A percentile compares a stretch with the other conserved stretches of the same genome.
These are phyloP conservation scores for Lepidium africanum DNA, from an alignment of 345 rosid species.

Conservation along the genomic window DNA sequence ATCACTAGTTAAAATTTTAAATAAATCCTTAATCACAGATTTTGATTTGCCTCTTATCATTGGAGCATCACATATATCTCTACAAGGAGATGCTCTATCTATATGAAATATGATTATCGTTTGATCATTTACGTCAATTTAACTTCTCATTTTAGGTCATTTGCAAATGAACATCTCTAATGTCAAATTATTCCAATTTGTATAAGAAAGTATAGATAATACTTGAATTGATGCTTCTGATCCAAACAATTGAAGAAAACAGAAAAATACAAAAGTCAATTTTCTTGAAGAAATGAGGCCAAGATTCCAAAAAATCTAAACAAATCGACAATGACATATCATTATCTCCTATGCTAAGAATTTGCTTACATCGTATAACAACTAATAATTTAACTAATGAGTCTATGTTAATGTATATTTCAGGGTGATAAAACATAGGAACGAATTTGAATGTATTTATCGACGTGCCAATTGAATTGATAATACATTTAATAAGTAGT, in stretches of 20 bases:
- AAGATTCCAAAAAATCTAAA: no score
- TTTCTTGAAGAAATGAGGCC: no score
- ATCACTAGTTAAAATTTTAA: background rate
- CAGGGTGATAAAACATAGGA: background rate
- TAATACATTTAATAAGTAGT: background rate
- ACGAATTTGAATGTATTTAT: background rate
- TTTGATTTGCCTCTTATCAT: conserved; percentile 5
- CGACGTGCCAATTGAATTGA: background rate
- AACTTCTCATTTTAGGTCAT: background rate
- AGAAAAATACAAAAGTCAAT: no score
- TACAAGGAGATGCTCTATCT: background rate
- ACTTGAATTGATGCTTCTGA: no score
- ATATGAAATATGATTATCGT: background rate
- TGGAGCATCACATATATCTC: background rate
- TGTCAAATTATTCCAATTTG: no score
- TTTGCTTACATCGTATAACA: no score
- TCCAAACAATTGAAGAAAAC: no score
- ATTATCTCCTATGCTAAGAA: no score
- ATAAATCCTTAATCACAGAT: background rate
- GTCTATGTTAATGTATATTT: background rate
- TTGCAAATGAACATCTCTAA: background rate
- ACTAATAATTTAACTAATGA: no score
- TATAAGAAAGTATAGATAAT: no score
- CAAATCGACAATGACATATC: no score
- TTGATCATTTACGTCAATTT: background rate